Evolutionary conservation across 1,284 basidiomycete species (phyloP), one percentile per base, ranked within the genome.

Genomic region (Pyrrhoderma lamaoense): DNA sequence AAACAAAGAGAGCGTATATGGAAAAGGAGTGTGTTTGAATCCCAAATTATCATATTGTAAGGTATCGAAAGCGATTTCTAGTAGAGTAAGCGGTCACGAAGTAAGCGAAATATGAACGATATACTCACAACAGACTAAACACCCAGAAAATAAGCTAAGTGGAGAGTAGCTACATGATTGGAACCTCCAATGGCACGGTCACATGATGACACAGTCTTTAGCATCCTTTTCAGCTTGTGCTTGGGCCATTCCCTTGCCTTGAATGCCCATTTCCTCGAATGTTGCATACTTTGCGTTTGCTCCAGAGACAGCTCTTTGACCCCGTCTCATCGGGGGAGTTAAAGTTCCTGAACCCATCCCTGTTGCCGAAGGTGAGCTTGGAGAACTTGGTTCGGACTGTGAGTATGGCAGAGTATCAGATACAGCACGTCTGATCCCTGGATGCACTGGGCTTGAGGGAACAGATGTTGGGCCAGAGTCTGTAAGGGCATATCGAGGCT

Each of bases 221-320:
- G 37, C 37, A 8, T 51, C 49, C 43, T 45, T 51, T 36, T 51
- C 49, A 18, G 43, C 49, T 25, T 48, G 47, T 13, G 47, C 47
- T 16, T 48, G 22, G 19, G 47, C 47, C 19, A 48, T 40, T 5
- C 43, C 43, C 11, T 44, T 44, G 16, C 34, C 42, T 11, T 37
- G 49, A 11, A 51, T 51, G 9, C 49, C 49, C 49, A 51, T 51
- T 8, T 51, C 49, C 49, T 51, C 43, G 23, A 51, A 51, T 23
- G 49, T 51, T n/a, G 43, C 43, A 40, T 51, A 51, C 8, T 27
- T 19, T 3, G 49, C 42, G 9, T 37, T 51, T 11, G 11, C 5
- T 8, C 23, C 16, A 8, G 47, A 40, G 21, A 22, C 42, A 18
- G 42, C 11, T 19, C 13, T 14, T 2, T 35, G 9, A 23, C 49